Conservation (phyloP, 306 rosid species). For the Oxytropis ochrocephala region DNA sequence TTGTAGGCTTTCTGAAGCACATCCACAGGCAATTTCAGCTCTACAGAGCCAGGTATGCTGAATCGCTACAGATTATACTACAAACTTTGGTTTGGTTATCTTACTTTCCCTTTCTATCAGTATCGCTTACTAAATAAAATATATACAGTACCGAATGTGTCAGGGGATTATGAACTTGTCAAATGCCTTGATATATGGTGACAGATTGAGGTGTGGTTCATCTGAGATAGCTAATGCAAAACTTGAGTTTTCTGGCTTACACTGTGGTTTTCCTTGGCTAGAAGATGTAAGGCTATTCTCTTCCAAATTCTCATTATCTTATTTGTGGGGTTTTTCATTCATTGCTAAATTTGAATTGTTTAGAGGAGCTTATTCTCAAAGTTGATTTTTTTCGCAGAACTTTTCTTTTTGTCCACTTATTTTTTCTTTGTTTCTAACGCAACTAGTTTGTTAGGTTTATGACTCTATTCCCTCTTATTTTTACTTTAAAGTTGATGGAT, state of each 20-base stretch:
- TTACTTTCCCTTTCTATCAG: constrained; percentile 8
- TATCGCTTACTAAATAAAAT: constrained; percentile 27
- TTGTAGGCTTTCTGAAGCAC: constrained; percentile 91
- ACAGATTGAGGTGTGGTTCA: constrained; percentile 87
- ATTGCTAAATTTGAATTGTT: neutral
- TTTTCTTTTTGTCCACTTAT: neutral
- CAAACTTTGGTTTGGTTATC: constrained; percentile 5
- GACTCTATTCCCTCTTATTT: neutral
- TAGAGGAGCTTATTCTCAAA: neutral
- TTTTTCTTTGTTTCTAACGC: neutral
- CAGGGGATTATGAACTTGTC: constrained; percentile 86
- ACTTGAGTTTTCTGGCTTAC: constrained; percentile 47
- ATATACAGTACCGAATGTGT: constrained; percentile 86
- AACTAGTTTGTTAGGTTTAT: neutral
- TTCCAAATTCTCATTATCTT: constrained; percentile 14
- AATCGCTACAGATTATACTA: neutral
- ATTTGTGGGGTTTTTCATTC: neutral
- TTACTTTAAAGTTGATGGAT: neutral
- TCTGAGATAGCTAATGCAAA: constrained; percentile 63
- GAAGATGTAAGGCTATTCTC: constrained; percentile 45
- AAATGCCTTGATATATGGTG: constrained; percentile 87
- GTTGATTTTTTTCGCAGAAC: neutral
- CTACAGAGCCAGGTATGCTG: constrained; percentile 76
- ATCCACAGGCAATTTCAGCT: constrained; percentile 86
- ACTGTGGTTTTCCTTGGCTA: constrained; percentile 57